Conservation (phyloP, 163 green algal species). For the Chlorella variabilis region DNA sequence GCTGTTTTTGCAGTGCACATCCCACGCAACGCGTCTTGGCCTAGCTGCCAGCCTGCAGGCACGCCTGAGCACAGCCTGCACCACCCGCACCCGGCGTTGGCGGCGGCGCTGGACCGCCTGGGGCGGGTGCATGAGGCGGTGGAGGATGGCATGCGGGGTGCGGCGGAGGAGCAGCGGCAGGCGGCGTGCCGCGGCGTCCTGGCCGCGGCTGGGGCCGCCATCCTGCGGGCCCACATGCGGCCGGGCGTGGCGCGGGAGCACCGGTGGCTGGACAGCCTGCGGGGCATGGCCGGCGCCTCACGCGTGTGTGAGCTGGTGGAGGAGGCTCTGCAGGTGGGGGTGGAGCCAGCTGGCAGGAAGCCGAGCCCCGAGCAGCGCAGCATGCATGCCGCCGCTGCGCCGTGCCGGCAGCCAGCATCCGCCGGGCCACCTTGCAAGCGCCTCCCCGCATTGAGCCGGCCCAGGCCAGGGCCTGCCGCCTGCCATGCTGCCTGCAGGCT, state of each 20-base stretch:
- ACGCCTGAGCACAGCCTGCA: not conserved
- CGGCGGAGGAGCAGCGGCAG: not conserved
- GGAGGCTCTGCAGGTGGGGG: not conserved
- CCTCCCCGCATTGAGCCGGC: too few species aligned
- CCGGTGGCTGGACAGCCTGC: not conserved
- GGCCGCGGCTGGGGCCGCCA: not conserved
- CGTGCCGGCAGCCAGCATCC: too few species aligned
- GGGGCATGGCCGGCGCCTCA: not conserved
- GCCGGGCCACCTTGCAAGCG: too few species aligned
- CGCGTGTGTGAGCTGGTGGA: not conserved
- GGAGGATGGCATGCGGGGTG: not conserved
- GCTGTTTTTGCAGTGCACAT: not conserved
- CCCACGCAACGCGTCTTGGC: too few species aligned
- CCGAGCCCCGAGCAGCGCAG: too few species aligned
- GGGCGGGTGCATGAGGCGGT: not conserved
- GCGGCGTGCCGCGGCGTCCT: not conserved
- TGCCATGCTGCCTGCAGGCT: not conserved
- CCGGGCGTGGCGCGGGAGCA: not conserved
- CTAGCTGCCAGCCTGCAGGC: not conserved
- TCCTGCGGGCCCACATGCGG: not conserved
- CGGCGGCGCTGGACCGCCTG: not conserved
- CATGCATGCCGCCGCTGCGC: too few species aligned
- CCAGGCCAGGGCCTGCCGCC: too few species aligned
- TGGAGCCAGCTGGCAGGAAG: too few species aligned
- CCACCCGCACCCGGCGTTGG: not conserved